A percentile compares a stretch with the other conserved stretches of the same genome.
Conservation (phyloP, 208 protist genomes). For the Borovskyia barvae region DNA sequence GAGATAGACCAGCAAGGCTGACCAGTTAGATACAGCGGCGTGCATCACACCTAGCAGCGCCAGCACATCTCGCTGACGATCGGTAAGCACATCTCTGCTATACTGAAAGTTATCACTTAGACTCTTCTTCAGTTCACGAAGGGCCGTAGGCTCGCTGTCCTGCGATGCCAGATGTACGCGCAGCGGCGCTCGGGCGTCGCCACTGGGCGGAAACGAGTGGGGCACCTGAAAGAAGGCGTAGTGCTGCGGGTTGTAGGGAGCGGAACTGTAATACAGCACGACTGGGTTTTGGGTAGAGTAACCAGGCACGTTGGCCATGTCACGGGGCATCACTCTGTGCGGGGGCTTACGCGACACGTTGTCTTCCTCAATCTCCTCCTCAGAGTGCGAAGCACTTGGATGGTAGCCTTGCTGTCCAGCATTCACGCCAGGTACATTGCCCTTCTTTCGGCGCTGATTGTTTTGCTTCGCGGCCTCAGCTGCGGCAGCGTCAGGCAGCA, state of each 20-base stretch:
- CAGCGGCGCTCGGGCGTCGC: slow-evolving; percentile 10
- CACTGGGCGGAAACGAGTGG: slow-evolving; percentile 11
- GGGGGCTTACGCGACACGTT: not conserved
- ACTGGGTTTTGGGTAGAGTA: slow-evolving; percentile 30
- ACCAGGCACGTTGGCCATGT: slow-evolving; percentile 6
- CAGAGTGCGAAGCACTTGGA: no score
- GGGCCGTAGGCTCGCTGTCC: slow-evolving; percentile 20
- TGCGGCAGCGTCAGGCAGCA: slow-evolving; percentile 9
- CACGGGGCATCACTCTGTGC: slow-evolving; percentile 1
- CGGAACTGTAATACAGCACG: slow-evolving; percentile 63
- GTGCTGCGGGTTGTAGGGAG: slow-evolving; percentile 48
- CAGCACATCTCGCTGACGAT: slow-evolving; percentile 58
- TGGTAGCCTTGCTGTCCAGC: not conserved
- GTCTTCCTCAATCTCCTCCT: not conserved
- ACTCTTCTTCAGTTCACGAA: slow-evolving; percentile 29
- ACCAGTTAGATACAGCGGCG: slow-evolving; percentile 46
- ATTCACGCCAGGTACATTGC: not conserved
- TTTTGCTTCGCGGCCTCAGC: not conserved
- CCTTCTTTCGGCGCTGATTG: not conserved
- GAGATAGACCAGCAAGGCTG: slow-evolving; percentile 26
- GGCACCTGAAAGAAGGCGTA: slow-evolving; percentile 20
- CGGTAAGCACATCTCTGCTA: slow-evolving; percentile 51
- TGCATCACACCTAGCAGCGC: slow-evolving; percentile 59
- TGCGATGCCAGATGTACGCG: slow-evolving; percentile 23
- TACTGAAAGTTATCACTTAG: slow-evolving; percentile 38